A percentile compares a stretch with the other conserved stretches of the same genome.
Evolutionary conservation across 2,329 filamentous ascomycete genomes (phyloP).

Genomic region (Ophiostoma sp.): DNA sequence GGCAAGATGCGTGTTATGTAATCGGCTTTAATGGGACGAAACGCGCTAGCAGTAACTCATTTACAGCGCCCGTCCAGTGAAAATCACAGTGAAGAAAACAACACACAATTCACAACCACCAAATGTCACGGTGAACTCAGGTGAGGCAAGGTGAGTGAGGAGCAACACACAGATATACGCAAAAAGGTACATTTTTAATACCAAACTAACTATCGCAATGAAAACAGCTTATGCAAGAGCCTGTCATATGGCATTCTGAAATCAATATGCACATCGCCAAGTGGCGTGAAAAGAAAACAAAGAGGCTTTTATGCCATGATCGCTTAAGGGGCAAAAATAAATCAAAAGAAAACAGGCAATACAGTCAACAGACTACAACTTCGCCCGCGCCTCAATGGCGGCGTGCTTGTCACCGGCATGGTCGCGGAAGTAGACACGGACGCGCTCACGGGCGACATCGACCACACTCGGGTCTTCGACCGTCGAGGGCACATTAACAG

Average conservation of each 20-base stretch:
- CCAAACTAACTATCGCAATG: not conserved
- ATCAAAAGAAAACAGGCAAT: not conserved
- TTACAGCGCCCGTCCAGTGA: not conserved
- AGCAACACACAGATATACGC: not conserved
- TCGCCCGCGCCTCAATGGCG: constrained; percentile 50
- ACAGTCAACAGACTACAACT: constrained; percentile 45
- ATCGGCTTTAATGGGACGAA: not conserved
- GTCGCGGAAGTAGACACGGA: constrained; percentile 72
- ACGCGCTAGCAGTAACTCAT: not conserved
- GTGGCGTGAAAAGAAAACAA: not conserved
- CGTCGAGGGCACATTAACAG: constrained; percentile 75
- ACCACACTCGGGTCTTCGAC: constrained; percentile 79
- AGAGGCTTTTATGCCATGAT: constrained; percentile 8
- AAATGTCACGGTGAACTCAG: not conserved
- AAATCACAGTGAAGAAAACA: not conserved
- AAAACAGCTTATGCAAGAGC: not conserved
- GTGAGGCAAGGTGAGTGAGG: not conserved
- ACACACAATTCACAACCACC: not conserved
- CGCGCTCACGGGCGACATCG: constrained; percentile 67
- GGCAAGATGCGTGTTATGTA: constrained; percentile 10
- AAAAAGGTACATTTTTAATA: not conserved
- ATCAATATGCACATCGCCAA: not conserved
- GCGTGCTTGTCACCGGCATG: constrained; percentile 43
- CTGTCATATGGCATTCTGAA: not conserved
- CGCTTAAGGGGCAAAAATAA: not conserved